Evolutionary conservation across 129 eudicot species (phyloP).

Genomic region (Ambrosia artemisiifolia): DNA sequence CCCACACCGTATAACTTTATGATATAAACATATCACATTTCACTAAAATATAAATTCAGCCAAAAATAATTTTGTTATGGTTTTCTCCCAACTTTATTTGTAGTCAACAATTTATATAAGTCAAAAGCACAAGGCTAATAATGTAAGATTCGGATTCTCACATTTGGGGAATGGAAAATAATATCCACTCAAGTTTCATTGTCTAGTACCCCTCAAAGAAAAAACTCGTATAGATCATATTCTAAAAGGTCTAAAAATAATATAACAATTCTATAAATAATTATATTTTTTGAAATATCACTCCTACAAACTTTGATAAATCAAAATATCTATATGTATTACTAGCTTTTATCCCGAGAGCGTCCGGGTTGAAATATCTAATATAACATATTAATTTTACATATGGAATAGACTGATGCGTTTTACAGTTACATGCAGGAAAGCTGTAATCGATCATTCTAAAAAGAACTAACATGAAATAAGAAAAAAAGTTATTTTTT

Average conservation of each 20-base stretch:
- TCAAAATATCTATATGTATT: background rate
- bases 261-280: too few species aligned
- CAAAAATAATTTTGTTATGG: background rate
- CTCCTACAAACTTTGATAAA: background rate
- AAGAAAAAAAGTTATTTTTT: too few species aligned
- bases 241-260: background rate
- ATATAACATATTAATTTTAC: too few species aligned
- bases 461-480: too few species aligned
- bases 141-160: background rate
- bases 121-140: background rate
- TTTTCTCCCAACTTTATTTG: background rate
- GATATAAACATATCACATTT: background rate
- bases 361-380: too few species aligned
- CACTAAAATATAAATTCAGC: background rate
- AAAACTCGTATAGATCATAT: background rate
- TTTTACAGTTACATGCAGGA: background rate
- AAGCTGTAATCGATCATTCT: too few species aligned
- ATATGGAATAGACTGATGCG: too few species aligned
- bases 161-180: background rate
- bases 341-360: too few species aligned
- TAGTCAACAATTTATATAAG: slow-evolving; percentile 1
- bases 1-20: too few species aligned
- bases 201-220: background rate
- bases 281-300: too few species aligned
- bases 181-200: background rate